Base-by-base conservation (phyloP, 176 grass and related monocot genomes). In the Dendrocalamus sinicus region DNA sequence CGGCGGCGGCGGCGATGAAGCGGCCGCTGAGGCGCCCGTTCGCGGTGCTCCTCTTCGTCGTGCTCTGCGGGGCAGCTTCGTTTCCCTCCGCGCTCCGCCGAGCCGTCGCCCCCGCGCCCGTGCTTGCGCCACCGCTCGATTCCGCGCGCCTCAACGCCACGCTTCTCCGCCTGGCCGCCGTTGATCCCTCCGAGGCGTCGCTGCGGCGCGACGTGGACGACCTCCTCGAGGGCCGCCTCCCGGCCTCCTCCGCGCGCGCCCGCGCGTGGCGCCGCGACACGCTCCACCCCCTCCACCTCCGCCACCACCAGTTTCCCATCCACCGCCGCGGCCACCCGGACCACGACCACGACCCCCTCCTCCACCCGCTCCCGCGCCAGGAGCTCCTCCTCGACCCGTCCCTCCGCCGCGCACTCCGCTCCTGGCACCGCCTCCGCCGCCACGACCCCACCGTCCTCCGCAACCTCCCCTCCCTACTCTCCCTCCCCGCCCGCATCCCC, bases 361-460 rank as follows among this genome's bases (percentile, higher is more conserved):
- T 66, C 45, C 89, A 80, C 82, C 89, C 91, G 44, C 76, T 87
- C 43, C 88, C 75, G 11, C 83, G 81, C 30, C 73, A 78, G 12
- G 81, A 94, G 66, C 40, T 82, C 58, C 69, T 70, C 62, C 8
- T 80, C 51, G 85, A 92, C 73, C 81, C 93, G 0, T 32, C 85
- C 12, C 76, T 98, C 80, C 86, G 83, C 86, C 88, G 88, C 73
- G 76, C 82, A 5, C 88, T 98, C 41, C 85, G 78, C 69, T 41
- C 86, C 77, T 95, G 96, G 93, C 92, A 89, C 91, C 84, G 83
- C 24, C 88, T 88, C 62, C 93, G 88, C 78, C 89, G 88, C 70
- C 88, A 93, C 81, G 91, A 98, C 37, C 88, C 96, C 0, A 7
- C 87, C 51, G 83, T 98, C 77, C 90, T 95, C 72, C 78, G 45